Base-by-base conservation (phyloP, 495 filamentous ascomycete species). In the Niebla homalea region DNA sequence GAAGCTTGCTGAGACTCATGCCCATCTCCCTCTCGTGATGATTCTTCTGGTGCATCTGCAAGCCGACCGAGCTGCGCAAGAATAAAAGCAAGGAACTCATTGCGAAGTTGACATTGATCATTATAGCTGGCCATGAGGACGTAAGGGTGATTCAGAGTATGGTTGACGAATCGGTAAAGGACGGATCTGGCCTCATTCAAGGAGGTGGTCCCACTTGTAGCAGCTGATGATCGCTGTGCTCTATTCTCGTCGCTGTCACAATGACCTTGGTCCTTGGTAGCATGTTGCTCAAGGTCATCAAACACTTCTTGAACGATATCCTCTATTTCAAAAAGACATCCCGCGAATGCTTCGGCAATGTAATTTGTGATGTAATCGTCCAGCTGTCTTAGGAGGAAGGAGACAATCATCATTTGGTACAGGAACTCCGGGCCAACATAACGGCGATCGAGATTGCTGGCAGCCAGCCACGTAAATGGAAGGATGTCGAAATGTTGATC, bases 331-430 rank as follows among this genome's bases (percentile, higher is more conserved):
- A 57, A 57, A 11, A 53, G 37, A 16, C 54, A 57, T 18, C 54
- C 54, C 1, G 54, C 37, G 39, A 57, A 57, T 10, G 18, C 36
- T 32, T 44, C 42, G 14, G 45, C 56, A 14, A 66, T 45, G 4
- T 63, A 48, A 4, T 46, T 35, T 45, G 65, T 61, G 53, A 73
- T 63, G 48, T 59, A 73, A 48, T 66, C 63, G 36, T 73, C 70
- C 4, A 60, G 58, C 36, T 67, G 67, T 8, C 57, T 69, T 25
- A 60, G 65, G 8, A 71, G 50, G 43, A 67, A 41, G 0, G 64
- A 65, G 16, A 70, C 21, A 6, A 64, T 44, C 60, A 70, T 66
- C 68, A 73, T 70, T 16, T 73, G 67, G 18, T 42, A 57, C 18
- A 71, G 39, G 2, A 60, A 26, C 0, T 49, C 44, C 4, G 50